These are phyloP conservation scores for Candida xyloterini DNA, from an alignment of 805 yeast species.

Conservation along the genomic window DNA sequence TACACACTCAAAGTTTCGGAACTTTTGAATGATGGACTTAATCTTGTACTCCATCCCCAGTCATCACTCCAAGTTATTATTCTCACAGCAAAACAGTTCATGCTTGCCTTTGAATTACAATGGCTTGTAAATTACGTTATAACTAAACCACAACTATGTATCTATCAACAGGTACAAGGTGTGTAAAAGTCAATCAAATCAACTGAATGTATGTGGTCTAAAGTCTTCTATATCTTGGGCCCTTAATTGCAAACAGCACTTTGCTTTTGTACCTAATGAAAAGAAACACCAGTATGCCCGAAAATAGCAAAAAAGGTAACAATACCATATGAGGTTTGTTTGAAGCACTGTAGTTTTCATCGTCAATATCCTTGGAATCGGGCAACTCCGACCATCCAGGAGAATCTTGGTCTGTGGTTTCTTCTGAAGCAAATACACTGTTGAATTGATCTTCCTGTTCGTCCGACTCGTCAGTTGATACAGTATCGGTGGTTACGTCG, in stretches of 20 bases:
- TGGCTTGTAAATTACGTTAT: neutral
- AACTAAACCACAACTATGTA: neutral
- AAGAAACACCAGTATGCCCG: conserved; percentile 9
- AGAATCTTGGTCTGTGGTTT: too few relatives aligned
- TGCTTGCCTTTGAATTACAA: neutral
- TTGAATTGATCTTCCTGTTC: neutral
- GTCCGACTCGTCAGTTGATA: too few relatives aligned
- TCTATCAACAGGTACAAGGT: neutral
- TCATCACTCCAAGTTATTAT: neutral
- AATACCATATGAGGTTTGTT: conserved; percentile 14
- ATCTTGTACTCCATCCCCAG: neutral
- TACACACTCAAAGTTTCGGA: neutral
- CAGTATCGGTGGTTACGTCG: neutral
- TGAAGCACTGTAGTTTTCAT: conserved; percentile 3
- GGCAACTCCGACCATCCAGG: too few relatives aligned
- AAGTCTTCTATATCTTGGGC: conserved; percentile 32
- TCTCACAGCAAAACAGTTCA: neutral
- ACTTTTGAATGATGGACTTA: neutral
- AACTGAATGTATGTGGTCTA: neutral
- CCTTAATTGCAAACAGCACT: conserved; percentile 22
- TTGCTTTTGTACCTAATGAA: conserved; percentile 21
- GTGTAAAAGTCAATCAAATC: too few relatives aligned
- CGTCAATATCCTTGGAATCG: neutral
- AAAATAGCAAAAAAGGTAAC: conserved; percentile 18
- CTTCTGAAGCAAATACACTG: neutral